Evolutionary conservation across 2,329 filamentous ascomycete species (phyloP).

Genomic region (Colletotrichum sp.): DNA sequence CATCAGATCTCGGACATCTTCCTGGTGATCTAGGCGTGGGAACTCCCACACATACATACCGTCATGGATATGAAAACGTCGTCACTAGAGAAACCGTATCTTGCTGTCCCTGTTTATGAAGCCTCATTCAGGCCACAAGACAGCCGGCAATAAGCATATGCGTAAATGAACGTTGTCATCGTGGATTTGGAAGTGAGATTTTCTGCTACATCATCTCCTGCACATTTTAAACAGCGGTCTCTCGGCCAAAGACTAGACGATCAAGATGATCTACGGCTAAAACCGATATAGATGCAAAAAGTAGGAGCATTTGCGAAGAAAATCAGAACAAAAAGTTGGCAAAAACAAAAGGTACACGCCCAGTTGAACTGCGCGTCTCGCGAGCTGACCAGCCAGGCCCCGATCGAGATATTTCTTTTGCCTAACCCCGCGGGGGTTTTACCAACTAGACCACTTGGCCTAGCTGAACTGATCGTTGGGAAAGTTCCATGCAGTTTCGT

Average conservation of each 20-base stretch:
- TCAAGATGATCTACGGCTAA: no score
- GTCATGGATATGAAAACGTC: background rate
- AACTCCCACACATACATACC: background rate
- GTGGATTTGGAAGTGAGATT: background rate
- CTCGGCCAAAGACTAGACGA: no score
- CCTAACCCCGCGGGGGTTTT: background rate
- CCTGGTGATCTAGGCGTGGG: accelerated
- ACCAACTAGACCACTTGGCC: background rate
- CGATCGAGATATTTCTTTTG: background rate
- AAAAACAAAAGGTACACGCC: background rate
- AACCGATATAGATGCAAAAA: background rate
- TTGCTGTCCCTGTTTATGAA: no score
- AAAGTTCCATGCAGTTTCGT: background rate
- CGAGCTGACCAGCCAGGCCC: background rate
- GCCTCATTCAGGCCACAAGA: no score
- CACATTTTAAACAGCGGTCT: no score
- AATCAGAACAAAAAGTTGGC: background rate
- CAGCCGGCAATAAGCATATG: no score
- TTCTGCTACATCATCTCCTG: background rate
- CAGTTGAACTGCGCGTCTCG: background rate
- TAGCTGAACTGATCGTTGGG: background rate
- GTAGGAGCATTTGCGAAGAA: background rate
- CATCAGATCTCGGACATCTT: background rate
- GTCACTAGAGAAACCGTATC: no score
- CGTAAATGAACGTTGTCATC: background rate